A percentile compares a stretch with the other conserved stretches of the same genome.
Evolutionary conservation across 805 yeast genomes (phyloP).

Genomic region (Pichia ethanolica): DNA sequence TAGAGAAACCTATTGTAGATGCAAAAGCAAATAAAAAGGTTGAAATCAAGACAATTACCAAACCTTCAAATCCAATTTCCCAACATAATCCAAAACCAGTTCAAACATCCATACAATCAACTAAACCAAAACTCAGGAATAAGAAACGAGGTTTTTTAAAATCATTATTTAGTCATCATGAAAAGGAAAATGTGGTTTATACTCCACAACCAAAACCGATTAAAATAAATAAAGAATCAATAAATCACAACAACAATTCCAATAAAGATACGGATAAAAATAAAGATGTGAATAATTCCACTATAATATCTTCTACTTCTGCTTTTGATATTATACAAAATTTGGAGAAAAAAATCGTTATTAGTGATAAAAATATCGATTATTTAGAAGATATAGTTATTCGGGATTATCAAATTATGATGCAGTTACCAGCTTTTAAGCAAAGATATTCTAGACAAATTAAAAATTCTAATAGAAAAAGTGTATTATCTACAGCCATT

Average conservation of each 20-base stretch:
- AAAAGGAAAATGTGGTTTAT: slow-evolving; percentile 1
- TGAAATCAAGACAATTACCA: neutral
- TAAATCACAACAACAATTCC: no score
- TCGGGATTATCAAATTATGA: slow-evolving; percentile 51
- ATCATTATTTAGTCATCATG: slow-evolving; percentile 2
- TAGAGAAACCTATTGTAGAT: neutral
- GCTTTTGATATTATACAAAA: slow-evolving; percentile 1
- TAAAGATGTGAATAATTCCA: neutral
- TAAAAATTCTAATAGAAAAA: slow-evolving; percentile 14
- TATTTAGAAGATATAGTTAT: slow-evolving; percentile 63
- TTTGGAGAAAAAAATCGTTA: slow-evolving; percentile 3
- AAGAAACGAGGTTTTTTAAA: slow-evolving; percentile 9
- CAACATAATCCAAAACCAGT: neutral
- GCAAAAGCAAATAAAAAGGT: neutral
- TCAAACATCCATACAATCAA: neutral
- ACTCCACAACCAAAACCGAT: neutral
- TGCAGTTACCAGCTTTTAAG: slow-evolving; percentile 12
- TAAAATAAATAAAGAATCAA: no score
- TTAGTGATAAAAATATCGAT: slow-evolving; percentile 39
- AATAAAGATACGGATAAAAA: no score
- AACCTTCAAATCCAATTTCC: neutral
- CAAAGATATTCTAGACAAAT: slow-evolving; percentile 22
- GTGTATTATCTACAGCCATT: slow-evolving; percentile 17
- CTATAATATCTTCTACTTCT: neutral
- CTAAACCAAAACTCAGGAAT: neutral